Evolutionary conservation across 306 rosid genomes (phyloP).

Genomic region (Sphenostylis stenocarpa): DNA sequence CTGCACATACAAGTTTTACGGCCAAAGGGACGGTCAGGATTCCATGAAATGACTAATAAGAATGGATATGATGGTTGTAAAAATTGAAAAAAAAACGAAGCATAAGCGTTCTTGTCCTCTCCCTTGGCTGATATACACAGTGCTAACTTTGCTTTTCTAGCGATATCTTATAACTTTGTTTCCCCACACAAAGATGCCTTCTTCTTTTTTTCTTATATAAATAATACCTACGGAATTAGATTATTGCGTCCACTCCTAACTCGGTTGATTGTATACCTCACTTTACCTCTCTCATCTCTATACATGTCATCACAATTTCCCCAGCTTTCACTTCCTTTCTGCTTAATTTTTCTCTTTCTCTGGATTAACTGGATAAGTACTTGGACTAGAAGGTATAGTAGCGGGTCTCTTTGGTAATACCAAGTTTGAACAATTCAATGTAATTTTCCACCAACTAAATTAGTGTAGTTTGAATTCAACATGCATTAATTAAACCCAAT

Average conservation of each 20-base stretch:
- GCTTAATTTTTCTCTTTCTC: background rate
- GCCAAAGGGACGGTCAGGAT: conserved; percentile 55
- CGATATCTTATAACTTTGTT: conserved; percentile 5
- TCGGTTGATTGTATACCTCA: conserved; percentile 32
- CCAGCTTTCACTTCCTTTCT: background rate
- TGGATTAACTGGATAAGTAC: conserved; percentile 11
- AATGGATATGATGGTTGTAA: conserved; percentile 34
- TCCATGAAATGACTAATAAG: conserved; percentile 40
- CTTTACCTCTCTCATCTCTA: conserved; percentile 27
- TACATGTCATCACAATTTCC: background rate
- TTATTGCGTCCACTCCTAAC: conserved; percentile 39
- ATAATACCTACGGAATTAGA: conserved; percentile 41
- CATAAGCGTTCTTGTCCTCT: conserved; percentile 52
- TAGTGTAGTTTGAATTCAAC: conserved; percentile 8
- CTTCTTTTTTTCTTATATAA: conserved; percentile 25
- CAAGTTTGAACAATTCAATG: background rate
- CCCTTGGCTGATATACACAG: conserved; percentile 20
- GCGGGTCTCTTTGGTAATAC: background rate
- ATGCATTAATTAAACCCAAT: background rate
- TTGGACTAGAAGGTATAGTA: conserved; percentile 23
- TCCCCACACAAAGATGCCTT: conserved; percentile 45
- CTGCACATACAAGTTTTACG: background rate
- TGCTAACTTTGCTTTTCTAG: conserved; percentile 33
- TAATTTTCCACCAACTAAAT: conserved; percentile 12
- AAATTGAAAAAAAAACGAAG: conserved; percentile 29